A percentile compares a stretch with the other conserved stretches of the same genome.
These are phyloP conservation scores for Penicillium sp. DNA, from an alignment of 2,329 filamentous ascomycete species.

Conservation along the genomic window DNA sequence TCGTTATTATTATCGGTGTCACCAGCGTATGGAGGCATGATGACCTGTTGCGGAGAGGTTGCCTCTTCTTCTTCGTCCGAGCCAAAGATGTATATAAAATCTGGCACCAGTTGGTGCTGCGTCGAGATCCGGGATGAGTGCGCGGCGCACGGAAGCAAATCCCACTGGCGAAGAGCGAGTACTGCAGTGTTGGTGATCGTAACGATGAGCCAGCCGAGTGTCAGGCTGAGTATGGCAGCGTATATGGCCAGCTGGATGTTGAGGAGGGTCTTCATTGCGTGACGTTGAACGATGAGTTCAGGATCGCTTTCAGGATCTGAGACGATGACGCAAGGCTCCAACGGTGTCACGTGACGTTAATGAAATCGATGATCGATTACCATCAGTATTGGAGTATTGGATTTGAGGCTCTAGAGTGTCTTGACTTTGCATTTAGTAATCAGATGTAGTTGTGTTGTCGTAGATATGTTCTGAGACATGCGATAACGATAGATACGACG, in stretches of 20 bases:
- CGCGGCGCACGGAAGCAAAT: background rate
- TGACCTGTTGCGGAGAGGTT: conserved; percentile 8
- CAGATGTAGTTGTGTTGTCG: background rate
- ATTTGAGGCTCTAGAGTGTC: too few species aligned
- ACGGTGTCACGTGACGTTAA: background rate
- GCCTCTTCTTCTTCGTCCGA: background rate
- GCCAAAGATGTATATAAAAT: background rate
- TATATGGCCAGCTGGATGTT: conserved; percentile 10
- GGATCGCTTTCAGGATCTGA: background rate
- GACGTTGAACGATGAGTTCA: background rate
- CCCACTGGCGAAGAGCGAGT: conserved; percentile 3
- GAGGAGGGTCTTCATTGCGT: conserved; percentile 4
- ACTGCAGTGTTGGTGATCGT: conserved; percentile 4
- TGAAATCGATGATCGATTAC: background rate
- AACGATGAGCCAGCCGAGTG: conserved; percentile 7
- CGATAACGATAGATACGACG: too few species aligned
- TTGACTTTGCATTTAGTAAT: background rate
- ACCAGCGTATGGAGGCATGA: conserved; percentile 20
- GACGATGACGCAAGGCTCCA: conserved; percentile 11
- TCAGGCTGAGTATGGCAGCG: conserved; percentile 2
- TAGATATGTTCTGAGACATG: background rate
- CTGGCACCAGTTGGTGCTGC: background rate
- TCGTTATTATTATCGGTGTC: conserved; percentile 20
- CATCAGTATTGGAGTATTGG: background rate
- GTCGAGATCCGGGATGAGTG: background rate